A percentile compares a stretch with the other conserved stretches of the same genome.
These are phyloP conservation scores for Boletellus emodensis DNA, from an alignment of 768 basidiomycete genomes.

Conservation along the genomic window DNA sequence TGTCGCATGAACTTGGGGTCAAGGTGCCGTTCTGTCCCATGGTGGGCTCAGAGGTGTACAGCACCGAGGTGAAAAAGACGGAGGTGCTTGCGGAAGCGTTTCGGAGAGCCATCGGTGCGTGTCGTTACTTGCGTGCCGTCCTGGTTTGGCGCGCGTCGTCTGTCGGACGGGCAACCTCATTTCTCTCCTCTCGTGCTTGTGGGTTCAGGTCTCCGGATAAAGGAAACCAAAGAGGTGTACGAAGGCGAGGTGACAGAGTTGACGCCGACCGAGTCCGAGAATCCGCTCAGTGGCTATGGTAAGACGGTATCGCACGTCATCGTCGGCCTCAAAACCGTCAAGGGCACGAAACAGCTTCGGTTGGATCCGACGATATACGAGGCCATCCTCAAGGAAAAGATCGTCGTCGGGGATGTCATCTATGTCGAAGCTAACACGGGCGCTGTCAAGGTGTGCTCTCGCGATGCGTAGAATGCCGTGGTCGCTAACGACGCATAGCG, in stretches of 20 bases:
- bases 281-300: constrained; percentile 95
- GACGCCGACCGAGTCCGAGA: constrained; percentile 94
- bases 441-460: constrained; percentile 80
- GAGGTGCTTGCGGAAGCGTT: constrained; percentile 95
- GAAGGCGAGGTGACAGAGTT: constrained; percentile 98
- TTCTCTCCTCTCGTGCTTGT: too few species aligned
- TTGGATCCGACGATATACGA: constrained; percentile 96
- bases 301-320: constrained; percentile 99
- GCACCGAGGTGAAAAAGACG: constrained; percentile 97
- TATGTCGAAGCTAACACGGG: constrained; percentile 94
- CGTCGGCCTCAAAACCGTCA: constrained; percentile 91
- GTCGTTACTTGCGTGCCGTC: too few species aligned
- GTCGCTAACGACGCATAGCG: constrained; percentile 47
- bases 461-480: background rate
- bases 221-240: constrained; percentile 98
- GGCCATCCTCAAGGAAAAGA: constrained; percentile 94
- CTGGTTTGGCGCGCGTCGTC: too few species aligned
- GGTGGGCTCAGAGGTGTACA: constrained; percentile 98
- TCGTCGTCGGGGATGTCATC: constrained; percentile 94
- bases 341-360: constrained; percentile 89
- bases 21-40: constrained; percentile 99
- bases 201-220: constrained; percentile 80
- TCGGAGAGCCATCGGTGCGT: constrained; percentile 89
- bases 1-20: constrained; percentile 88
- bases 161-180: too few species aligned